Evolutionary conservation across 2,329 filamentous ascomycete species (phyloP).

Genomic region (Sphaceloma murrayae): DNA sequence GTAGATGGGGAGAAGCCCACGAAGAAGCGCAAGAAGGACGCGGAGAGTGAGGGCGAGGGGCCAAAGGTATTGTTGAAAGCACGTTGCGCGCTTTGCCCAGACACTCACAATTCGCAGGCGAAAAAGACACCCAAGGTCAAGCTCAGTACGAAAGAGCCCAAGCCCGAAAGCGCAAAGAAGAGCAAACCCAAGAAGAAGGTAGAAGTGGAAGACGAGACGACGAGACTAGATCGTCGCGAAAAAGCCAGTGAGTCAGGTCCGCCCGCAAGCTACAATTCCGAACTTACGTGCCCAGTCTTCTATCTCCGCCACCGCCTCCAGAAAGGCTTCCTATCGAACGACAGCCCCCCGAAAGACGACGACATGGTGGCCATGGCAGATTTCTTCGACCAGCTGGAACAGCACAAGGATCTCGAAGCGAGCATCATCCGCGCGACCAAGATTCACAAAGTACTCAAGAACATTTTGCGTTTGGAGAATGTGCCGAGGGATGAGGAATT

Average conservation of each 20-base stretch:
- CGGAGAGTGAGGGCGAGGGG: slow-evolving; percentile 59
- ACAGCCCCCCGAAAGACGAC: slow-evolving; percentile 74
- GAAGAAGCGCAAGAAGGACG: slow-evolving; percentile 75
- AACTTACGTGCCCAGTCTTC: slow-evolving; percentile 48
- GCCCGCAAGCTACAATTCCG: neutral
- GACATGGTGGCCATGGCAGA: slow-evolving; percentile 73
- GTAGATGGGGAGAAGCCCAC: slow-evolving; percentile 46
- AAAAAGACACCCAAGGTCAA: slow-evolving; percentile 44
- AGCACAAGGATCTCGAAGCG: slow-evolving; percentile 69
- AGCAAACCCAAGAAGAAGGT: slow-evolving; percentile 27
- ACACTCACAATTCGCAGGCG: slow-evolving; percentile 31
- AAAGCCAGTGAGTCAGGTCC: slow-evolving; percentile 41
- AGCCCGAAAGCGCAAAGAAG: slow-evolving; percentile 26
- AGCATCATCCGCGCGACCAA: slow-evolving; percentile 84
- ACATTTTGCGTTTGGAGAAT: slow-evolving; percentile 73
- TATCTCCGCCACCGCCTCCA: slow-evolving; percentile 92
- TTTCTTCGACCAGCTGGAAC: slow-evolving; percentile 71
- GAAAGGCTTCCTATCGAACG: slow-evolving; percentile 79
- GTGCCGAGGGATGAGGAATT: slow-evolving; percentile 87
- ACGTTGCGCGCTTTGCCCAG: neutral
- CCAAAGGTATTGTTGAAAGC: slow-evolving; percentile 40
- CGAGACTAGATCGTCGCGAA: slow-evolving; percentile 47
- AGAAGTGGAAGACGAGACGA: slow-evolving; percentile 38
- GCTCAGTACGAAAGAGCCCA: slow-evolving; percentile 35
- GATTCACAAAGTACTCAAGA: slow-evolving; percentile 97